Evolutionary conservation across 768 basidiomycete genomes (phyloP).

Genomic region (Suillus spraguei): DNA sequence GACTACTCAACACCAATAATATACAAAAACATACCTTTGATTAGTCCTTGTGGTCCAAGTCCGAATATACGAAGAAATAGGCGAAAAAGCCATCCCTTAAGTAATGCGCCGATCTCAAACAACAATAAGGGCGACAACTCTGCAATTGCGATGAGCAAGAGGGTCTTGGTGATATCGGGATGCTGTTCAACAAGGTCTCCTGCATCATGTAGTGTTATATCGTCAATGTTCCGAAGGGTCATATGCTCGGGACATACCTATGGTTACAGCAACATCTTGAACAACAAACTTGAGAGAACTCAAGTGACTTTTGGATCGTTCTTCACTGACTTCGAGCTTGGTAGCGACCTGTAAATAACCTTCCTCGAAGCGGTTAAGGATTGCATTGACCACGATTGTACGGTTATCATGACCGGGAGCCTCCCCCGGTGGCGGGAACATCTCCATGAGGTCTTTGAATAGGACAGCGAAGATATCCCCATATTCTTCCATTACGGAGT

Average conservation of each 20-base stretch:
- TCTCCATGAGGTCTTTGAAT: conserved; percentile 25
- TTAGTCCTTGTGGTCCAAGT: conserved; percentile 36
- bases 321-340: conserved; percentile 28
- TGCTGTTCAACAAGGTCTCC: conserved; percentile 41
- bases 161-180: conserved; percentile 27
- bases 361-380: conserved; percentile 29
- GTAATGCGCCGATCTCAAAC: background rate
- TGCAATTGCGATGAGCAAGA: conserved; percentile 26
- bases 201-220: conserved; percentile 11
- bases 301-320: conserved; percentile 24
- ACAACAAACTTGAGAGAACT: conserved; percentile 26
- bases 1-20: background rate
- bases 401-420: conserved; percentile 34
- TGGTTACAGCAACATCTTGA: conserved; percentile 24
- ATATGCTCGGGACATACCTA: conserved; percentile 14
- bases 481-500: conserved; percentile 24
- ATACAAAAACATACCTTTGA: conserved; percentile 30
- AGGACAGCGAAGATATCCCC: conserved; percentile 17
- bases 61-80: conserved; percentile 37
- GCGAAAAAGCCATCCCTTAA: conserved; percentile 26
- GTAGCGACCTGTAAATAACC: conserved; percentile 25
- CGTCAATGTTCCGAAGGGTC: background rate
- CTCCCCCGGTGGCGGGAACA: conserved; percentile 32
- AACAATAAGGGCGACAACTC: background rate
- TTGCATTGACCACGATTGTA: conserved; percentile 18